Evolutionary conservation across 2,329 filamentous ascomycete genomes (phyloP), one percentile per base, ranked within the genome.

Genomic region (Pezizomycotina sp.): DNA sequence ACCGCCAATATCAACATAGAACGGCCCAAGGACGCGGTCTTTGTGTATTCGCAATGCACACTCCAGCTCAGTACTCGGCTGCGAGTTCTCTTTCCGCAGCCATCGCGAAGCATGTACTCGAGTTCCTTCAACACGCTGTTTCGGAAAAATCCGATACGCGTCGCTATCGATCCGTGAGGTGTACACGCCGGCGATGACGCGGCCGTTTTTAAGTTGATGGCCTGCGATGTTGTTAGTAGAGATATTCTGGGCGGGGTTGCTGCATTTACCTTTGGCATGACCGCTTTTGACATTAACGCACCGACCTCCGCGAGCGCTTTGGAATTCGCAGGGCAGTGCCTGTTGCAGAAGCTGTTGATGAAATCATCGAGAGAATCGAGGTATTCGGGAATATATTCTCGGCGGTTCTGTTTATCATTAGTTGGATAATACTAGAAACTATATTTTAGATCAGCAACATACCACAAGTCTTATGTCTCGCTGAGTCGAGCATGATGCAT

Each of bases 401-500:
- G 33, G 56, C 51, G 27, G 48, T 44, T 12, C 58, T 58, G 49
- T 36, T 28, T 6, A 23, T 19, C 16, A 6, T 23, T 15, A 28
- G 31, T 20, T 32, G 4, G 10, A 33, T 14, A 7, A 3, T 14
- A 18, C 12, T 16, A 22, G 6, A 27, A 6, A 23, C n/a, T 6
- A 12, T 22, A 6, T 8, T 10, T 23, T 26, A n/a, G 34, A n/a
- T 35, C 38, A 38, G 42, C 6, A 34, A 6, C 25, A 6, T 45
- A 38, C 15, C 35, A 28, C 36, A 52, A 49, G 55, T 48, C 40
- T 49, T 18, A 46, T 53, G 18, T 47, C 51, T 33, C 58, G 56
- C 27, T 60, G 53, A 6, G 54, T 66, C 62, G 1, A 67, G 51
- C 49, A 66, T 55, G 9, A 68, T 61, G 40, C 64, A 65, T 1